These are phyloP conservation scores for Myochromella boudieri DNA, from an alignment of 768 basidiomycete species.

Conservation along the genomic window DNA sequence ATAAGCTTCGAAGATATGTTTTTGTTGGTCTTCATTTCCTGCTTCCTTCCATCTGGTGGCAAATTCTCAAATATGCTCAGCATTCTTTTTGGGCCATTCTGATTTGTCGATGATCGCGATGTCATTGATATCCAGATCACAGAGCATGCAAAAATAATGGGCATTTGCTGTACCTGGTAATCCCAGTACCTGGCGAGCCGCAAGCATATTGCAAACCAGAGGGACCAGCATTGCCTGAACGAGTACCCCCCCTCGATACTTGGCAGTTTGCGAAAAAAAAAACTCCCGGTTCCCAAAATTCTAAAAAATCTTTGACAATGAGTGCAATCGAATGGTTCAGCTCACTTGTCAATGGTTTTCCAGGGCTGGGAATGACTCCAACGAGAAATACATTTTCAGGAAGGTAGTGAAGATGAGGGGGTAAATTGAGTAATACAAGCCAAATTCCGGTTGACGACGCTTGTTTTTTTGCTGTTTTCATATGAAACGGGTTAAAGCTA, in stretches of 20 bases:
- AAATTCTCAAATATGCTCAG: constrained; percentile 14
- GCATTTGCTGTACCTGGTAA: constrained; percentile 16
- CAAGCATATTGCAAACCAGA: constrained; percentile 31
- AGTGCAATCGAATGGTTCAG: constrained; percentile 33
- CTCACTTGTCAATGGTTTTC: constrained; percentile 30
- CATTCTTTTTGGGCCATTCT: constrained; percentile 21
- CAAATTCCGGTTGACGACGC: constrained; percentile 24
- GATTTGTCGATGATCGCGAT: constrained; percentile 24
- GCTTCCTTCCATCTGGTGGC: constrained; percentile 23
- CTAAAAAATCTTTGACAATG: constrained; percentile 33
- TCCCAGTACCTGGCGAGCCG: constrained; percentile 26
- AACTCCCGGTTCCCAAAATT: constrained; percentile 28
- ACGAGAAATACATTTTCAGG: constrained; percentile 41
- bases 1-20: constrained; percentile 17
- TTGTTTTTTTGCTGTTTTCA: constrained; percentile 22
- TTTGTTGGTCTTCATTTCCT: constrained; percentile 8
- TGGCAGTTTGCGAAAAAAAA: background rate
- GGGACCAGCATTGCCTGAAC: background rate
- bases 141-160: constrained; percentile 28
- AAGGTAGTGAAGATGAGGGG: constrained; percentile 29
- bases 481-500: constrained; percentile 26
- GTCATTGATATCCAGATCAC: constrained; percentile 18
- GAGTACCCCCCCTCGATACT: background rate
- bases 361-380: constrained; percentile 41
- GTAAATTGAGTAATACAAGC: constrained; percentile 34